Evolutionary conservation across 352 stramenopile species (phyloP).

Genomic region (Sclerospora graminicola): DNA sequence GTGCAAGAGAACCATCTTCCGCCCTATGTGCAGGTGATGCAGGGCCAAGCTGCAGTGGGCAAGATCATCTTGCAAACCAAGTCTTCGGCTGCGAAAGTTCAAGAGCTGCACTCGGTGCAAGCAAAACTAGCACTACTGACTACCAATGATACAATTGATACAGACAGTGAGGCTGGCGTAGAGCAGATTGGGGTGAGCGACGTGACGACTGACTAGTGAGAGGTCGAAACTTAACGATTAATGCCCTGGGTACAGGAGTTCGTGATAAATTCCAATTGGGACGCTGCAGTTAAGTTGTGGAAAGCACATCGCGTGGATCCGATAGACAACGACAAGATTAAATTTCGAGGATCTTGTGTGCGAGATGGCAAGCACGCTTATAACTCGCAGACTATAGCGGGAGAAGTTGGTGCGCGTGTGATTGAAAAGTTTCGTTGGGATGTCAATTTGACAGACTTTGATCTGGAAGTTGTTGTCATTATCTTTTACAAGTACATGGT

Average conservation of each 20-base stretch:
- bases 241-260: slow-evolving; percentile 23
- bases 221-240: neutral
- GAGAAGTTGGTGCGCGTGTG: slow-evolving; percentile 44
- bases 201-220: neutral
- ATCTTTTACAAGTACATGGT: slow-evolving; percentile 65
- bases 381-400: slow-evolving; percentile 54
- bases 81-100: slow-evolving; percentile 38
- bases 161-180: slow-evolving; percentile 30
- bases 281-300: slow-evolving; percentile 48
- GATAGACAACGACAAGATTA: slow-evolving; percentile 19
- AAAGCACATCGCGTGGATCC: slow-evolving; percentile 22
- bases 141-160: slow-evolving; percentile 46
- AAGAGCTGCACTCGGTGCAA: slow-evolving; percentile 45
- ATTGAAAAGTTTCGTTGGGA: slow-evolving; percentile 49
- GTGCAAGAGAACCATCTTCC: slow-evolving; percentile 41
- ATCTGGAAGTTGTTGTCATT: slow-evolving; percentile 67
- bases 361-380: slow-evolving; percentile 67
- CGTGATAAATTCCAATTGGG: slow-evolving; percentile 41
- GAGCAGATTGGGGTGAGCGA: slow-evolving; percentile 51
- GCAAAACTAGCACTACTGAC: slow-evolving; percentile 46
- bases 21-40: slow-evolving; percentile 55
- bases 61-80: slow-evolving; percentile 50
- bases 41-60: slow-evolving; percentile 60
- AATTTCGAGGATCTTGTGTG: slow-evolving; percentile 70
- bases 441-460: slow-evolving; percentile 53